Percentiles rank a stretch among this genome's conserved stretches.
phyloP scores from a whole-genome alignment of 345 rosid genomes.

The Cardamine chenopodiifolia region DNA sequence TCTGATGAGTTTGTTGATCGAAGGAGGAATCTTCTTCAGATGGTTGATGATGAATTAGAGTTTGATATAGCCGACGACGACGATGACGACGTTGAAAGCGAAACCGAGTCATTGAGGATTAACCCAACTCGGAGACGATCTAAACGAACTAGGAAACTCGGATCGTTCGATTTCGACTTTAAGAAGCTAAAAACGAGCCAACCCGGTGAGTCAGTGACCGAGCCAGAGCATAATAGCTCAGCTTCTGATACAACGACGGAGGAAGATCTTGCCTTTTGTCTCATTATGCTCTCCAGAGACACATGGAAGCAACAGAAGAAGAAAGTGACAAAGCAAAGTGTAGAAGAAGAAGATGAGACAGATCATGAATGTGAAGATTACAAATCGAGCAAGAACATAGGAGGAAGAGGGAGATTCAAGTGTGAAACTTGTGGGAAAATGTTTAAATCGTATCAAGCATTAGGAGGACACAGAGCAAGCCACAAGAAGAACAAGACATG shows the following conservation, averaged over 20 bases:
- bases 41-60: slow-evolving; percentile 60
- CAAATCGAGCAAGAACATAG: slow-evolving; percentile 39
- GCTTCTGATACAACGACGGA: slow-evolving; percentile 78
- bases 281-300: slow-evolving; percentile 90
- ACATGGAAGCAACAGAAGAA: slow-evolving; percentile 61
- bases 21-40: slow-evolving; percentile 50
- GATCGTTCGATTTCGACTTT: slow-evolving; percentile 36
- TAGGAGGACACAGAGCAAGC: slow-evolving; percentile 94
- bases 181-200: slow-evolving; percentile 32
- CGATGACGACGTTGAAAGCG: slow-evolving; percentile 78
- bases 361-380: slow-evolving; percentile 50
- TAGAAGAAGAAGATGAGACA: slow-evolving; percentile 40
- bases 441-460: slow-evolving; percentile 88
- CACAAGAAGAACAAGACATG: slow-evolving; percentile 66
- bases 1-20: slow-evolving; percentile 51
- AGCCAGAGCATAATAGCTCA: slow-evolving; percentile 77
- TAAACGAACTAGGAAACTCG: slow-evolving; percentile 55
- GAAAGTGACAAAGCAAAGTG: background rate
- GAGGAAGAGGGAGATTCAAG: slow-evolving; percentile 54
- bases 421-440: slow-evolving; percentile 82
- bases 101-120: slow-evolving; percentile 72
- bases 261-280: slow-evolving; percentile 91
- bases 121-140: slow-evolving; percentile 67
- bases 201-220: slow-evolving; percentile 32
- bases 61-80: slow-evolving; percentile 52